A percentile compares a stretch with the other conserved stretches of the same genome.
Evolutionary conservation across 768 basidiomycete species (phyloP).

Genomic region (Hydnomerulius pinastri): DNA sequence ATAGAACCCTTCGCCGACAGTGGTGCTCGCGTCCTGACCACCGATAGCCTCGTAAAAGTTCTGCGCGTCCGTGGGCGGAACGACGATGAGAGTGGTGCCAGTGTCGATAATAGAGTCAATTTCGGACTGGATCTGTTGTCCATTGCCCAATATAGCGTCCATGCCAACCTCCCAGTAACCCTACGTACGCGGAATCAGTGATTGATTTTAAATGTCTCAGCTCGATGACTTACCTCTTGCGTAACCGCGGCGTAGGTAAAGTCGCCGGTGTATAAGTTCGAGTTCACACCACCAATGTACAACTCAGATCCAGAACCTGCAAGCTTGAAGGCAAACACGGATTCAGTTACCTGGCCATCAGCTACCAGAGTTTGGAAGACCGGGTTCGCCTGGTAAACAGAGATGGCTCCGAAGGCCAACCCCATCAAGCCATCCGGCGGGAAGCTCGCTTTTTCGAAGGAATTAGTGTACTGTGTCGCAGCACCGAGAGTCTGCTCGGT

Average conservation of each 20-base stretch:
- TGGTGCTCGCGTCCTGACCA: slow-evolving; percentile 10
- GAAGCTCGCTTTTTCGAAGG: neutral
- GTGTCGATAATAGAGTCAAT: slow-evolving; percentile 16
- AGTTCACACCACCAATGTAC: slow-evolving; percentile 44
- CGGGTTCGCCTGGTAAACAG: slow-evolving; percentile 22
- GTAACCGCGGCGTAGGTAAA: slow-evolving; percentile 36
- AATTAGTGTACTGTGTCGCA: slow-evolving; percentile 6
- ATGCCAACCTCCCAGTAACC: slow-evolving; percentile 15
- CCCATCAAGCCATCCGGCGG: slow-evolving; percentile 25
- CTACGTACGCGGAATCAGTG: slow-evolving; percentile 7
- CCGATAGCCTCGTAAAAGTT: neutral
- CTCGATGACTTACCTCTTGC: slow-evolving; percentile 13
- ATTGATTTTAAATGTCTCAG: neutral
- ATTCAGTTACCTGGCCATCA: slow-evolving; percentile 12
- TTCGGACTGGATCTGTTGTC: slow-evolving; percentile 2
- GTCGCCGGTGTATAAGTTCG: slow-evolving; percentile 36
- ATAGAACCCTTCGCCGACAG: slow-evolving; percentile 31
- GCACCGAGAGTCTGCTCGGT: slow-evolving; percentile 11
- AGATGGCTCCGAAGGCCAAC: slow-evolving; percentile 32
- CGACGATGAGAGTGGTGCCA: slow-evolving; percentile 19
- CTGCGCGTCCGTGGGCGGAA: slow-evolving; percentile 1
- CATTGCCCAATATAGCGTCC: slow-evolving; percentile 6
- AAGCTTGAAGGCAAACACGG: slow-evolving; percentile 30
- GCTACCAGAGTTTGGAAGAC: slow-evolving; percentile 31
- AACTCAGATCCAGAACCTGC: slow-evolving; percentile 32